Percentiles rank a stretch among this genome's conserved stretches.
These are phyloP conservation scores for Teunomyces stri DNA, from an alignment of 805 yeast species.

Conservation along the genomic window DNA sequence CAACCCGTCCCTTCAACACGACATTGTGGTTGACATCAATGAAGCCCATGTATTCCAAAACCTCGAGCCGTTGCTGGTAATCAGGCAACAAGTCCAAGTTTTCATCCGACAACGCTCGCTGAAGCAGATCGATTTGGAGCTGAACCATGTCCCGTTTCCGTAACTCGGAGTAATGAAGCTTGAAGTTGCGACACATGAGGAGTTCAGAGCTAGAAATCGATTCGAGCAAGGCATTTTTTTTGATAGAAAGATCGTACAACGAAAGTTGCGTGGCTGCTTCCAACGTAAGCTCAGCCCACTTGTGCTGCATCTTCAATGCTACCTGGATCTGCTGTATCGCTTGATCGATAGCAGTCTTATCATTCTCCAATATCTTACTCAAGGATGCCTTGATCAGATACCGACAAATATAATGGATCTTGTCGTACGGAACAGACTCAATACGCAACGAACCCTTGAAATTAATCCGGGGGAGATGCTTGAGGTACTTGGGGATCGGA, in stretches of 20 bases:
- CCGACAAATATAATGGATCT: conserved; percentile 45
- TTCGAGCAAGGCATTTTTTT: conserved; percentile 33
- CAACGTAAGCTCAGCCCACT: conserved; percentile 47
- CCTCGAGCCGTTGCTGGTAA: conserved; percentile 83
- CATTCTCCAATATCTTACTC: conserved; percentile 35
- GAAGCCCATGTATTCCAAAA: conserved; percentile 74
- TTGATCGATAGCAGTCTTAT: conserved; percentile 31
- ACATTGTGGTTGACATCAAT: conserved; percentile 76
- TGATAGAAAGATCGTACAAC: conserved; percentile 35
- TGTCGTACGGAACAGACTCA: conserved; percentile 38
- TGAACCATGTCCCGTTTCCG: conserved; percentile 46
- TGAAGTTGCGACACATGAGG: conserved; percentile 43
- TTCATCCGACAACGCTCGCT: conserved; percentile 73
- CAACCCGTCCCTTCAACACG: conserved; percentile 85
- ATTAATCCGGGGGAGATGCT: conserved; percentile 29
- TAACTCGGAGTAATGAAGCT: conserved; percentile 42
- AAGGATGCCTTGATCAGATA: conserved; percentile 33
- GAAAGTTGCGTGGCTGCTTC: conserved; percentile 27
- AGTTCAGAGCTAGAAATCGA: conserved; percentile 25
- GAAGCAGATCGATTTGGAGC: conserved; percentile 52
- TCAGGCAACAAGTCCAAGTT: conserved; percentile 89
- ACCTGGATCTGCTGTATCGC: conserved; percentile 34
- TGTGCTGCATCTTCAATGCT: conserved; percentile 36
- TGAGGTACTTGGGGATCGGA: conserved; percentile 32
- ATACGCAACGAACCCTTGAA: conserved; percentile 34